Evolutionary conservation across 768 basidiomycete genomes (phyloP), one percentile per base, ranked within the genome.

Genomic region (Tulasnella sp.): DNA sequence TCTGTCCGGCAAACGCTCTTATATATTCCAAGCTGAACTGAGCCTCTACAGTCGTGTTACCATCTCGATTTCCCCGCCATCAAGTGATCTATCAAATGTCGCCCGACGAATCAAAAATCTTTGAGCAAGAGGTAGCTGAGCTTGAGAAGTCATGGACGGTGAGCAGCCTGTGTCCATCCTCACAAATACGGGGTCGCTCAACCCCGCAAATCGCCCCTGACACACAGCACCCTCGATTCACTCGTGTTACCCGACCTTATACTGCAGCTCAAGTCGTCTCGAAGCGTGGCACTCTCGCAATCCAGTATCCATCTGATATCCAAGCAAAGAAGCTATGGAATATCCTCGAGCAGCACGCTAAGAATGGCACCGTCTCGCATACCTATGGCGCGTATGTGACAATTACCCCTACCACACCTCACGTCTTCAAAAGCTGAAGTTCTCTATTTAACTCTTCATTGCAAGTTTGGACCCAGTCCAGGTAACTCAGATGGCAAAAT

Each of bases 101-200:
- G 65, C 58, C 64, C 38, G 52, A 59, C 44, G 75, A 75, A 64
- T 67, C 72, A 71, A 75, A 78, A 49, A 75, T 73, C 57, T 94
- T 94, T 72, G 77, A 80, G 43, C 76, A 80, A 34, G 89, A 99
- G 71, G 88, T 96, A 59, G 82, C 82, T 27, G 73, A 85, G 65
- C 84, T 96, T 64, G 86, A 96, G 73, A 73, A 80, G 59, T 97
- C 92, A 89, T 96, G 87, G 82, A 88, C 89, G 82, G 93, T 91
- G 64, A 53, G 75, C 66, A 7, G 17, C 1, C 31, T 31, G 29
- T 29, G 44, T 21, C 38, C 25, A 12, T 2, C 11, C 50, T 24
- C 41, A 29, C 9, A 44, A 44, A 46, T 45, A 45, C 34, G 21
- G 55, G 5, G 29, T 49, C 43, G 25, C 45, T 49, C 55, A 49